These are phyloP conservation scores for Coccomyxa sp. DNA, from an alignment of 139 green algal genomes.

Conservation along the genomic window DNA sequence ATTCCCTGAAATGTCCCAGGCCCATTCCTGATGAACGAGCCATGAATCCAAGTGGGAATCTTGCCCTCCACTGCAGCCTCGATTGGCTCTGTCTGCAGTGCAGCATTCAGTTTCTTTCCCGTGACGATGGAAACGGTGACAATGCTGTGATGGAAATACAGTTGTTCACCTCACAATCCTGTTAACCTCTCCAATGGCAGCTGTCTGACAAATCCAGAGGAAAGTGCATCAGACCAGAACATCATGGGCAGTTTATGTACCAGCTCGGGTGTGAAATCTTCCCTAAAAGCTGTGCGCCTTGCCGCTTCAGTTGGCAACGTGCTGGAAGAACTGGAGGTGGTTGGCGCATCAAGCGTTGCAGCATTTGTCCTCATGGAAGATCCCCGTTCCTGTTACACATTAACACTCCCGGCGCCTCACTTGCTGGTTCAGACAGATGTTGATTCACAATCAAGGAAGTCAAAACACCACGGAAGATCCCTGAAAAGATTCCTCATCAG, in stretches of 20 bases:
- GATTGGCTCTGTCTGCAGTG: neutral
- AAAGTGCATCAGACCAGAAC: neutral
- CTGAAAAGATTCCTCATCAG: too few species aligned
- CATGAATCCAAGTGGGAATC: constrained; percentile 14
- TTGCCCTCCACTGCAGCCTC: constrained; percentile 1
- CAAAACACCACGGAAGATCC: too few species aligned
- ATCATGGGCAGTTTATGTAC: neutral
- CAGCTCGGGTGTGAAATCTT: constrained; percentile 10
- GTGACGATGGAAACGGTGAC: neutral
- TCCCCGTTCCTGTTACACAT: neutral
- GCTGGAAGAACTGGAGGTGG: neutral
- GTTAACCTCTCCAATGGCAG: neutral
- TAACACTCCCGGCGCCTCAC: too few species aligned
- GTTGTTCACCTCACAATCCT: neutral
- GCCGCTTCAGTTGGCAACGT: constrained; percentile 7
- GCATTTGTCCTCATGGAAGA: neutral
- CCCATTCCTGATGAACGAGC: constrained; percentile 13
- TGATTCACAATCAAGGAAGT: too few species aligned
- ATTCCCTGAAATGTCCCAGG: constrained; percentile 17
- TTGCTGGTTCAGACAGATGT: too few species aligned
- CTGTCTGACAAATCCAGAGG: neutral
- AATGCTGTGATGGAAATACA: neutral
- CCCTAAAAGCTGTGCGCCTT: neutral
- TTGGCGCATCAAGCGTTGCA: neutral
- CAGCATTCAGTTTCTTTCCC: neutral